Evolutionary conservation across 163 green algal species (phyloP), one percentile per base, ranked within the genome.

Genomic region (Chlorella variabilis): DNA sequence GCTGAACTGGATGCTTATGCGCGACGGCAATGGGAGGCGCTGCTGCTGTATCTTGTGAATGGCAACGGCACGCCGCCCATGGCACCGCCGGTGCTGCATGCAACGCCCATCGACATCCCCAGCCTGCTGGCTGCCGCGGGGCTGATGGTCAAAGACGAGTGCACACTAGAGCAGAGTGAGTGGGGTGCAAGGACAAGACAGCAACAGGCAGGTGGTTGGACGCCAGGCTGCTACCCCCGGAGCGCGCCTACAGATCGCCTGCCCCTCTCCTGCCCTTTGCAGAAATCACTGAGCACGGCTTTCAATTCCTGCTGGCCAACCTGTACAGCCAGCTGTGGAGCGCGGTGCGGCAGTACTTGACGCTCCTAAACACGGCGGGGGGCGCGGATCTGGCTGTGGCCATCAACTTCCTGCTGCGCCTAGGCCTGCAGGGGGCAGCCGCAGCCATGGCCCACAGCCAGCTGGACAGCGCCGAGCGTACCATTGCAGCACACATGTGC

Each of bases 321-420:
- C 90, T 87, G 21, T 89, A 94, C 84, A 80, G 84, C 68, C 95
- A 98, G 87, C 84, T 98, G 75, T 98, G 95, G 95, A 23, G 78
- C 39, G 84, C 97, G 78, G 84, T 98, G 69, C 75, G 83, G 45
- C 78, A 94, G 61, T 97, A 97, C 82, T 74, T 87, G n/a, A 25
- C 42, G 7, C 39, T 13, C 23, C 23, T 83, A 66, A 31, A 66
- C 68, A 36, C 1, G 39, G 29, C 7, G 42, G 66, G 66, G 49
- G 89, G 69, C 38, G 74, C 71, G 1, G 85, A 92, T 58, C 86
- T 96, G 78, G 75, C 88, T 1, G 86, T 85, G 27, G 87, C 90
- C 21, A 82, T 97, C 51, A 90, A 86, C 82, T 96, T 98, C 86
- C 77, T 98, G 78, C 90, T 98, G 70, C 93, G 96, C 86, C 89